A percentile compares a stretch with the other conserved stretches of the same genome.
These are phyloP conservation scores for Cladophialophora yegresii DNA, from an alignment of 2,329 filamentous ascomycete genomes.

Conservation along the genomic window DNA sequence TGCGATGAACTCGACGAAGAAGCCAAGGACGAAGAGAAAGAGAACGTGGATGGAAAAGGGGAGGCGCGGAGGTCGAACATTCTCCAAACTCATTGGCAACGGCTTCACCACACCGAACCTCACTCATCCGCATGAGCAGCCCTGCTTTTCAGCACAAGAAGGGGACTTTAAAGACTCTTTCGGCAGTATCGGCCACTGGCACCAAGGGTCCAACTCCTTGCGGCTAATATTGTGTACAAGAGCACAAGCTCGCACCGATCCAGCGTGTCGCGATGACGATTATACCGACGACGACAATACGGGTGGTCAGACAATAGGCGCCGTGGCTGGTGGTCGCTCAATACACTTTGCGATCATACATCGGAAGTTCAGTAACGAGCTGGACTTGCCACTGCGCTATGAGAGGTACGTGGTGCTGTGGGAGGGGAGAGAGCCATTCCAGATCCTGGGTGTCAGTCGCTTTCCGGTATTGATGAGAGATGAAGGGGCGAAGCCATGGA, in stretches of 20 bases:
- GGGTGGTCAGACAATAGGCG: not conserved
- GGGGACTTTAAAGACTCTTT: slow-evolving; percentile 26
- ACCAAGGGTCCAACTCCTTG: slow-evolving; percentile 46
- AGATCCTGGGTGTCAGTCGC: slow-evolving; percentile 42
- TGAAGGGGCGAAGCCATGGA: slow-evolving; percentile 44
- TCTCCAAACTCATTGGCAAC: slow-evolving; percentile 40
- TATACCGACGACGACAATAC: not conserved
- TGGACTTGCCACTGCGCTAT: slow-evolving; percentile 43
- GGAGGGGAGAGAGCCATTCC: slow-evolving; percentile 42
- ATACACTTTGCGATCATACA: slow-evolving; percentile 45
- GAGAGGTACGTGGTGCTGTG: slow-evolving; percentile 46
- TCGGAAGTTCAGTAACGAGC: slow-evolving; percentile 43
- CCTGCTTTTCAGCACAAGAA: slow-evolving; percentile 35
- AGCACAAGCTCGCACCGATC: slow-evolving; percentile 13
- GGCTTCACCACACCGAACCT: slow-evolving; percentile 41
- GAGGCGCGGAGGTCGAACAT: slow-evolving; percentile 33
- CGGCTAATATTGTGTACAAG: slow-evolving; percentile 43
- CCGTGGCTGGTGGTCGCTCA: slow-evolving; percentile 21
- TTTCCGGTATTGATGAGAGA: slow-evolving; percentile 43
- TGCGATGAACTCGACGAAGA: not conserved
- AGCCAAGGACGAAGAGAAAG: not conserved
- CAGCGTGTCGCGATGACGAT: slow-evolving; percentile 28
- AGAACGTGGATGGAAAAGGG: not conserved
- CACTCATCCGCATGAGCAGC: slow-evolving; percentile 38
- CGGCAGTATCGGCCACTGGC: slow-evolving; percentile 41